phyloP scores from a whole-genome alignment of 2,329 filamentous ascomycete genomes.

The Fusarium sublunatum region DNA sequence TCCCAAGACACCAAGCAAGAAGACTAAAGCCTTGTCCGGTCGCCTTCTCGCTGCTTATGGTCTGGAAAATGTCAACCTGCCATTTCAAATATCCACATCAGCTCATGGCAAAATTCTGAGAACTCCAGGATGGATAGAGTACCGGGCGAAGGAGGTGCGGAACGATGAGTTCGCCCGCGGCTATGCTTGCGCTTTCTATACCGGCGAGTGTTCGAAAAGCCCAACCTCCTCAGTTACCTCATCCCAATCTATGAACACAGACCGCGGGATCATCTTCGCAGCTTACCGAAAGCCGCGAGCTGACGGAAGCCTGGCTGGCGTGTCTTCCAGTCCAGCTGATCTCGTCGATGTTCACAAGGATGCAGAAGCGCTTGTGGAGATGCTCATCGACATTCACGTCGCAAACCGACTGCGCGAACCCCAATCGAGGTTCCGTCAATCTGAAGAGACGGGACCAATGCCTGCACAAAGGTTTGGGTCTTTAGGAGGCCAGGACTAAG shows the following conservation, averaged over 20 bases:
- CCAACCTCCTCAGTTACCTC: conserved; percentile 44
- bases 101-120: conserved; percentile 64
- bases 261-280: conserved; percentile 67
- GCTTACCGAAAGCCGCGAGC: conserved; percentile 63
- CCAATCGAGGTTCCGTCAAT: conserved; percentile 39
- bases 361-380: conserved; percentile 64
- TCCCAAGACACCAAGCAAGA: conserved; percentile 18
- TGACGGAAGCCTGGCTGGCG: conserved; percentile 52
- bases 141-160: conserved; percentile 57
- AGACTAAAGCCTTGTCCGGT: conserved; percentile 53
- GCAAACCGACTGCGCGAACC: conserved; percentile 52
- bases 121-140: conserved; percentile 64
- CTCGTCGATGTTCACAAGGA: conserved; percentile 61
- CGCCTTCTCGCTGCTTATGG: conserved; percentile 67
- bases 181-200: conserved; percentile 66
- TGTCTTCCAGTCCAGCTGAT: conserved; percentile 53
- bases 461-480: conserved; percentile 42
- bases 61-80: conserved; percentile 61
- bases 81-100: conserved; percentile 62
- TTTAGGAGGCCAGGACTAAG: conserved; percentile 1
- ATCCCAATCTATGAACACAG: conserved; percentile 47
- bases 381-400: conserved; percentile 63
- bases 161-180: conserved; percentile 61
- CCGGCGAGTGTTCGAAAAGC: conserved; percentile 51
- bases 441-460: conserved; percentile 56